phyloP scores from a whole-genome alignment of 768 basidiomycete genomes.

The Lactarius sanguifluus region DNA sequence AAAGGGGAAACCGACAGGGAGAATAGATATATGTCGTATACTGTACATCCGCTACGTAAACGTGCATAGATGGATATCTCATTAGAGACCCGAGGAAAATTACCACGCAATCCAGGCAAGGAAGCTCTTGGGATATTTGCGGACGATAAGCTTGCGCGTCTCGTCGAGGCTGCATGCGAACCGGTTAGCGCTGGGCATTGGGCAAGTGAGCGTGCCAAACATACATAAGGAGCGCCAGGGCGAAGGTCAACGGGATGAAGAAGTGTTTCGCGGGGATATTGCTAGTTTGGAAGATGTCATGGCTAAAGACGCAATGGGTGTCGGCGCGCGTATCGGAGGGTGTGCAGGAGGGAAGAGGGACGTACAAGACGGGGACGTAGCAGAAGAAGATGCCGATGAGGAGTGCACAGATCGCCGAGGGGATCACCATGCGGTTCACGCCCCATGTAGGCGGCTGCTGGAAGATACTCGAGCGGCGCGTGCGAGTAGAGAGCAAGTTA shows the following conservation, averaged over 20 bases:
- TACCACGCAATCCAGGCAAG: slow-evolving; percentile 28
- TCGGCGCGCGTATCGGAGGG: background rate
- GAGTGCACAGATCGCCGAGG: slow-evolving; percentile 46
- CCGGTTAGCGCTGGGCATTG: background rate
- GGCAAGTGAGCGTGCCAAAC: background rate
- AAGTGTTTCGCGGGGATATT: slow-evolving; percentile 46
- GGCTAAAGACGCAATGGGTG: slow-evolving; percentile 30
- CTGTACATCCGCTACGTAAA: background rate
- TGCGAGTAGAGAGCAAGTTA: slow-evolving; percentile 56
- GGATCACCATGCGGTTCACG: slow-evolving; percentile 40
- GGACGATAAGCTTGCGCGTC: slow-evolving; percentile 24
- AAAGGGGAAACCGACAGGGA: too few species aligned
- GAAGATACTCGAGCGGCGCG: slow-evolving; percentile 53
- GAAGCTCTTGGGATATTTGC: slow-evolving; percentile 22
- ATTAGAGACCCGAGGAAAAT: background rate
- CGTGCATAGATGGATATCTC: background rate
- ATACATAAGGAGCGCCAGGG: slow-evolving; percentile 31
- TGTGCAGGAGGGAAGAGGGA: background rate
- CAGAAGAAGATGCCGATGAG: slow-evolving; percentile 46
- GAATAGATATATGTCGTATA: background rate
- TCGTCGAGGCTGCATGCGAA: slow-evolving; percentile 24
- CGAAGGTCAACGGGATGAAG: slow-evolving; percentile 54
- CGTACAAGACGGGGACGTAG: slow-evolving; percentile 42
- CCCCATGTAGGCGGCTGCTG: slow-evolving; percentile 54
- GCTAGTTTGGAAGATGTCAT: slow-evolving; percentile 51